Conservation (phyloP, 805 yeast species). For the Clavispora vitiphila region DNA sequence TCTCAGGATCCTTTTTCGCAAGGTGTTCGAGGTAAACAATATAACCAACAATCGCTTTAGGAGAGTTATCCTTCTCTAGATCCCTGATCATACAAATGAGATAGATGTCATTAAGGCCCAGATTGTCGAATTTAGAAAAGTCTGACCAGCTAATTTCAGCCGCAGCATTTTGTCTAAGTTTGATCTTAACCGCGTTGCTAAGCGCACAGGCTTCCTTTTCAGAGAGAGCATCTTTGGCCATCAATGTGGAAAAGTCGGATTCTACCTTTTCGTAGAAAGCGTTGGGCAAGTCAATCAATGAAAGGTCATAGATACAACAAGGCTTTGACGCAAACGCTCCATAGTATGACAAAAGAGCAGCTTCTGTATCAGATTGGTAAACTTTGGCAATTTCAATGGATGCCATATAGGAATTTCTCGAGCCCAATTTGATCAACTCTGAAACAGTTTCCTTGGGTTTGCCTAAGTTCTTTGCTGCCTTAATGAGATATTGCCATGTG, state of each 20-base stretch:
- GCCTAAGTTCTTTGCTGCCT: slow-evolving; percentile 37
- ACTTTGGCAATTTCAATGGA: slow-evolving; percentile 39
- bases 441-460: slow-evolving; percentile 26
- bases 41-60: slow-evolving; percentile 27
- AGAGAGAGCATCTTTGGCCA: slow-evolving; percentile 1
- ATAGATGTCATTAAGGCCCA: slow-evolving; percentile 10
- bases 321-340: slow-evolving; percentile 46
- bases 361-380: slow-evolving; percentile 18
- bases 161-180: neutral
- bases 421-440: slow-evolving; percentile 11
- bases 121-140: slow-evolving; percentile 4
- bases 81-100: slow-evolving; percentile 12
- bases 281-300: slow-evolving; percentile 4
- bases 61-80: slow-evolving; percentile 18
- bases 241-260: neutral
- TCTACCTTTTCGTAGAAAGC: slow-evolving; percentile 4
- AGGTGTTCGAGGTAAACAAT: slow-evolving; percentile 57
- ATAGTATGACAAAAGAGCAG: slow-evolving; percentile 40
- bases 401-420: slow-evolving; percentile 59
- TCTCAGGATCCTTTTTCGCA: slow-evolving; percentile 54
- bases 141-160: slow-evolving; percentile 3
- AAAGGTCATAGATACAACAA: slow-evolving; percentile 62
- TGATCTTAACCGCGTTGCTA: slow-evolving; percentile 9
- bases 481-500: slow-evolving; percentile 58
- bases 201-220: slow-evolving; percentile 2